Conservation (phyloP, 768 basidiomycete species). For the Arthromyces matolae region DNA sequence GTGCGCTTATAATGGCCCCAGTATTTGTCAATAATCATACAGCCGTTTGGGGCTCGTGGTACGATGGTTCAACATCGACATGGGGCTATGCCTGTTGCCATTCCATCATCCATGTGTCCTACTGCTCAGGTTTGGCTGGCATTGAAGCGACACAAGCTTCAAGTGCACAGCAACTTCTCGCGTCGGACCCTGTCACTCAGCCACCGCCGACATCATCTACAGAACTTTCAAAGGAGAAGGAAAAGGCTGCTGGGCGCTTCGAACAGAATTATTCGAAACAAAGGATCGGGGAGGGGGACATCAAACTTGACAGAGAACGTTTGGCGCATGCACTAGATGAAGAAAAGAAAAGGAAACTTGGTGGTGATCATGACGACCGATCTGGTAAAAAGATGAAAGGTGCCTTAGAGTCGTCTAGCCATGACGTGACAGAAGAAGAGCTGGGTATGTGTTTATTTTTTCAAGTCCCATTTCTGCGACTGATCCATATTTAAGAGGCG, state of each 20-base stretch:
- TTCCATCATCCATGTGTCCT: slow-evolving; percentile 78
- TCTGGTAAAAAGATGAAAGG: slow-evolving; percentile 59
- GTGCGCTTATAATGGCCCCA: slow-evolving; percentile 27
- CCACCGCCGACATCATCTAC: slow-evolving; percentile 19
- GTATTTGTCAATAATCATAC: slow-evolving; percentile 93
- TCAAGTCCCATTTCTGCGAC: slow-evolving; percentile 1
- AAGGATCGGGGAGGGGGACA: slow-evolving; percentile 76
- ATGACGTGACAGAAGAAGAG: slow-evolving; percentile 89
- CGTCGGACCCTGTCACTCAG: slow-evolving; percentile 31
- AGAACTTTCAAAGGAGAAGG: slow-evolving; percentile 20
- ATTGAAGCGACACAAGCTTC: slow-evolving; percentile 78
- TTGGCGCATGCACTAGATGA: slow-evolving; percentile 69
- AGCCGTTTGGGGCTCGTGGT: slow-evolving; percentile 97
- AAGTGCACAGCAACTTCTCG: slow-evolving; percentile 63
- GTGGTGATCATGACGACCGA: slow-evolving; percentile 55
- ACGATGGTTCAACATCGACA: slow-evolving; percentile 56
- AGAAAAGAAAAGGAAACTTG: slow-evolving; percentile 76
- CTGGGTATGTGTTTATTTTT: slow-evolving; percentile 49
- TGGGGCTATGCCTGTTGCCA: slow-evolving; percentile 99
- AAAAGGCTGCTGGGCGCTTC: slow-evolving; percentile 32
- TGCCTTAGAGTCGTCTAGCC: slow-evolving; percentile 44
- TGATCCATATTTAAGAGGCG: slow-evolving; percentile 60
- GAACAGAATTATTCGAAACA: slow-evolving; percentile 78
- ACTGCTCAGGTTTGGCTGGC: slow-evolving; percentile 86
- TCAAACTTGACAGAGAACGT: slow-evolving; percentile 68